Evolutionary conservation across 2,329 filamentous ascomycete genomes (phyloP).

Genomic region (Neoascochyta sp.): DNA sequence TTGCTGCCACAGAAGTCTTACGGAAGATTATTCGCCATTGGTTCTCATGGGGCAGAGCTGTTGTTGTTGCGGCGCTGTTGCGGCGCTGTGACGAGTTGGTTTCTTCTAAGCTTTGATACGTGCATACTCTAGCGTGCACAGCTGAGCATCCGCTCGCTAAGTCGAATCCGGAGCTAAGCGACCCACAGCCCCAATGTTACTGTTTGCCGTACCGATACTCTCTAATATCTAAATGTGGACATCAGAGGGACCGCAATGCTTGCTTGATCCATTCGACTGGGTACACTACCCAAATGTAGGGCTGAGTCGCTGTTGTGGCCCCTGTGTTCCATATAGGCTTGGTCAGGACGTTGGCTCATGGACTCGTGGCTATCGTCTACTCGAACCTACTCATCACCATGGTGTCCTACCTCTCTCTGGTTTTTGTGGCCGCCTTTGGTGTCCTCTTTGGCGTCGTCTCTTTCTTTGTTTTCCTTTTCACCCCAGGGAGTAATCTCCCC

Average conservation of each 20-base stretch:
- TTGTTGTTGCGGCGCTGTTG: conserved; percentile 3
- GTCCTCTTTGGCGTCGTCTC: conserved; percentile 14
- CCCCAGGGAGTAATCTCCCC: conserved; percentile 23
- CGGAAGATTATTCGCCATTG: too few relatives aligned
- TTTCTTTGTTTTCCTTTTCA: conserved; percentile 25
- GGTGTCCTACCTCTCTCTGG: conserved; percentile 21
- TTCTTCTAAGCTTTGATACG: conserved; percentile 2
- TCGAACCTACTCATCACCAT: conserved; percentile 10
- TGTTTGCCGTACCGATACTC: conserved; percentile 7
- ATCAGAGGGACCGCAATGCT: conserved; percentile 9
- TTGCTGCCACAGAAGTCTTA: too few relatives aligned
- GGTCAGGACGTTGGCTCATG: conserved; percentile 3
- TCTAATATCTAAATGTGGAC: conserved; percentile 20
- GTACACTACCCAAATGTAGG: conserved; percentile 10
- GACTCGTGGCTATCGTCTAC: conserved; percentile 1
- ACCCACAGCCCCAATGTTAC: conserved; percentile 11
- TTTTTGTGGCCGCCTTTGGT: conserved; percentile 19
- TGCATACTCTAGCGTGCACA: conserved; percentile 14
- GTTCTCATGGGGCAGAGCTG: conserved; percentile 1
- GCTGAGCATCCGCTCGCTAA: too few relatives aligned
- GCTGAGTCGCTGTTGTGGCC: conserved; percentile 7
- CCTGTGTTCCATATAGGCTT: conserved; percentile 16
- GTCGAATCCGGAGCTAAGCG: conserved; percentile 10
- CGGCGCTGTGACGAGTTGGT: conserved; percentile 2
- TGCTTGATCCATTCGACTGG: conserved; percentile 8